Evolutionary conservation across 441 rosid species (phyloP), one percentile per base, ranked within the genome.

Genomic region (Gossypium davidsonii): DNA sequence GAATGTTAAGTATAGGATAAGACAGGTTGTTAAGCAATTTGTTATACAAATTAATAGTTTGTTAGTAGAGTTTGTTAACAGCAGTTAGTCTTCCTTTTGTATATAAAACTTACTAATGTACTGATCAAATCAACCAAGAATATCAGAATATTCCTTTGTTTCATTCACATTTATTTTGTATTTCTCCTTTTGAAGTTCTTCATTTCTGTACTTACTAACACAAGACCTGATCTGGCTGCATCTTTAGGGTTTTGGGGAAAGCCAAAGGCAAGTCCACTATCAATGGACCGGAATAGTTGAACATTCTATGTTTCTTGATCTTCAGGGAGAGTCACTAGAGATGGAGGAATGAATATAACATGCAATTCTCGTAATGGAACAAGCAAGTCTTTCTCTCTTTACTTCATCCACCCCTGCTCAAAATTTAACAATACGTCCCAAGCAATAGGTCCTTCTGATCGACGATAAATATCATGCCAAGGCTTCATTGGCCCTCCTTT

Each of bases 401-500:
- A 82, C 68, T 83, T 76, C 53, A 51, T 74, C 86, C 83, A 80
- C 23, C 82, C 74, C 55, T 83, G 80, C 79, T 80, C 82, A 15
- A 80, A 83, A 77, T 78, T 83, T 49, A 71, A 48, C 58, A 83
- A 34, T n/a, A 83, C 83, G 3, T 83, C 82, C 83, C 82, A 74
- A 3, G 83, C 79, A 12, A 76, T 28, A 0, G 80, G 80, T 1
- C 80, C 82, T 72, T 83, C 82, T 1, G 80, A 64, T n/a, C 63
- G 60, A 44, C 72, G 78, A 25, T 80, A 83, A 26, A 78, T 52
- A 58, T 83, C 80, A 20, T 83, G 86, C 86, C 86, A 83, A 55
- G 86, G 83, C 76, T 83, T 79, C 55, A 82, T 76, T 5, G 86
- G 83, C 23, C 82, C 86, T 2, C 83, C 83, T 76, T 67, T 83